These are phyloP conservation scores for Xylaria nigripes DNA, from an alignment of 495 filamentous ascomycete species.

Conservation along the genomic window DNA sequence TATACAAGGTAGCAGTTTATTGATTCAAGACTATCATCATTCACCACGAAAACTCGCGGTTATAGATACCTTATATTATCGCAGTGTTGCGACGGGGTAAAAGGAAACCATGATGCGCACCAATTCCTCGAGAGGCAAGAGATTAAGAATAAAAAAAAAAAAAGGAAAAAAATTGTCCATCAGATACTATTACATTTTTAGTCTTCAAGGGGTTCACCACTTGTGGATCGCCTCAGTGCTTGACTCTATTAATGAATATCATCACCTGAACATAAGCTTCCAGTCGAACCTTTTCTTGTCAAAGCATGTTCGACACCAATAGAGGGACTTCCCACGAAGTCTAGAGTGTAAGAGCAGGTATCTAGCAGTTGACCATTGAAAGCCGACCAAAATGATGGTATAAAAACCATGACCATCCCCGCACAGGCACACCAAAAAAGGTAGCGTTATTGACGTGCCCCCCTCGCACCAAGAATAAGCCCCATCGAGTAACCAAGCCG, in stretches of 20 bases:
- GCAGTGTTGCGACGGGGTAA: background rate
- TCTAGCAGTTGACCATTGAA: background rate
- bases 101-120: background rate
- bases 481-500: slow-evolving; percentile 95
- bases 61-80: no score
- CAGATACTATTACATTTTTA: slow-evolving; percentile 82
- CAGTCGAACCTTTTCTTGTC: slow-evolving; percentile 14
- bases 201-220: slow-evolving; percentile 53
- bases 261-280: slow-evolving; percentile 69
- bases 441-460: slow-evolving; percentile 37
- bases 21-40: background rate
- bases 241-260: slow-evolving; percentile 98
- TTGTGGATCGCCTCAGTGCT: slow-evolving; percentile 78
- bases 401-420: slow-evolving; percentile 22
- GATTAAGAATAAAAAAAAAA: background rate
- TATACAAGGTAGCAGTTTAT: background rate
- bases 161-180: slow-evolving; percentile 53
- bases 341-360: slow-evolving; percentile 32
- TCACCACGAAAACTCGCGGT: no score
- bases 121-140: no score
- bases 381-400: slow-evolving; percentile 9
- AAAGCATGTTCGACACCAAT: slow-evolving; percentile 25
- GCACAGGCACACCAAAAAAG: slow-evolving; percentile 28
- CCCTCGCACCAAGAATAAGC: slow-evolving; percentile 99
- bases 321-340: slow-evolving; percentile 38